Evolutionary conservation across 1,284 basidiomycete species (phyloP).

Genomic region (Rhodofomes roseus): DNA sequence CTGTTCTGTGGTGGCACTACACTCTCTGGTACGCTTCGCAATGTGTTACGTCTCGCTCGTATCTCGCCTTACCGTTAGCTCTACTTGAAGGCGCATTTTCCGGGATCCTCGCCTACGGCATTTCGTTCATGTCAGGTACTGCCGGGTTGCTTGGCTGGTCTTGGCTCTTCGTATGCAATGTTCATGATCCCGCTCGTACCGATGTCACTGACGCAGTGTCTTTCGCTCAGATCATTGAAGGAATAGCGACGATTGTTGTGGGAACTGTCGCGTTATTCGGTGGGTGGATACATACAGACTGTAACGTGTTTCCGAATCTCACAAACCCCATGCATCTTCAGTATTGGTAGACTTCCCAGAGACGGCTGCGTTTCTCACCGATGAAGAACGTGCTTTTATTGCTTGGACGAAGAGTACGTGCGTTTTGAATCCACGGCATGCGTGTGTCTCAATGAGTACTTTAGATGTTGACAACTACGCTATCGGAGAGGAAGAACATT

Average conservation of each 20-base stretch:
- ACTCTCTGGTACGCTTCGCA: constrained; percentile 12
- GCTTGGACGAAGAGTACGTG: constrained; percentile 55
- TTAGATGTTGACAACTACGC: constrained; percentile 60
- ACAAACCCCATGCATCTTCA: too few species aligned
- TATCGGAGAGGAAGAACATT: constrained; percentile 63
- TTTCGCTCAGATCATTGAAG: constrained; percentile 45
- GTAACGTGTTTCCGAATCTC: too few species aligned
- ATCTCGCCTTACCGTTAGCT: too few species aligned
- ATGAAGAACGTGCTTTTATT: constrained; percentile 56
- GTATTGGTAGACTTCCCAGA: constrained; percentile 57
- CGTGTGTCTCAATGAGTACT: neutral
- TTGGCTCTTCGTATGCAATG: constrained; percentile 41
- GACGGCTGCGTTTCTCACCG: constrained; percentile 55
- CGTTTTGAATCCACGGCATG: neutral
- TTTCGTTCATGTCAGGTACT: constrained; percentile 39
- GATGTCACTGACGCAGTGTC: neutral
- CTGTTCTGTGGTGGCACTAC: constrained; percentile 35
- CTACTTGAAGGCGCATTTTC: constrained; percentile 27
- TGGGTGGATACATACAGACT: too few species aligned
- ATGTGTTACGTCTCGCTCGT: constrained; percentile 13
- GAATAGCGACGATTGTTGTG: constrained; percentile 45
- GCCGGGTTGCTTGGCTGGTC: constrained; percentile 39
- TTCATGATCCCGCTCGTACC: neutral
- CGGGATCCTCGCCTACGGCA: constrained; percentile 38
- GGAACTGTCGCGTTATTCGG: constrained; percentile 42